A percentile compares a stretch with the other conserved stretches of the same genome.
Evolutionary conservation across 257 asterid species (phyloP).

Genomic region (Mitragyna speciosa): DNA sequence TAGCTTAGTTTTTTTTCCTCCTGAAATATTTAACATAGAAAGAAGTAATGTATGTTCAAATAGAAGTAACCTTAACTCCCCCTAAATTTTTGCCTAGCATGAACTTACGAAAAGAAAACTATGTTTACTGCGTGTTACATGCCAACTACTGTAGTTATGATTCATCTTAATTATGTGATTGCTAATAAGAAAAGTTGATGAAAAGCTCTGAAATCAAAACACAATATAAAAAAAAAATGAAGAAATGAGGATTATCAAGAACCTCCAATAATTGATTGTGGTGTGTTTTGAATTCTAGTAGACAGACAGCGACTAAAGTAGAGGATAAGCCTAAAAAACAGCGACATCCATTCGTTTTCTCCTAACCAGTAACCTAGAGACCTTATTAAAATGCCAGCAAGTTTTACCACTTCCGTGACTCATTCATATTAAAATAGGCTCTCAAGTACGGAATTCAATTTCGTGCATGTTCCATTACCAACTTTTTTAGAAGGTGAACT

Average conservation of each 20-base stretch:
- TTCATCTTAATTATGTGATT: background rate
- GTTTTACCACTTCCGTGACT: slow-evolving; percentile 7
- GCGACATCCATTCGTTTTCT: slow-evolving; percentile 12
- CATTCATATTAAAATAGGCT: background rate
- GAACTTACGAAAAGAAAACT: background rate
- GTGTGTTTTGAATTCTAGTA: background rate
- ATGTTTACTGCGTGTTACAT: background rate
- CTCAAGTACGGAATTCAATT: background rate
- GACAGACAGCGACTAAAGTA: background rate
- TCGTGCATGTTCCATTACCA: background rate
- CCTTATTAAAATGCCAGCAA: background rate
- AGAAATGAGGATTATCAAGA: background rate
- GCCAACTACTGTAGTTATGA: background rate
- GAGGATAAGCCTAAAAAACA: slow-evolving; percentile 5
- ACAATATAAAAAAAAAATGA: background rate
- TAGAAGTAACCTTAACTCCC: background rate
- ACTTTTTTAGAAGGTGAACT: background rate
- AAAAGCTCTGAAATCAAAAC: background rate
- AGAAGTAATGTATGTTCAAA: background rate
- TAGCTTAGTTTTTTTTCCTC: background rate
- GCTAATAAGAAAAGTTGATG: background rate
- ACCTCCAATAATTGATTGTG: background rate
- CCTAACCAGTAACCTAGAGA: slow-evolving; percentile 3
- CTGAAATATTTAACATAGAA: background rate
- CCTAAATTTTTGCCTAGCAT: background rate